Conservation (phyloP, 129 eudicot species). For the Lactuca sativa region DNA sequence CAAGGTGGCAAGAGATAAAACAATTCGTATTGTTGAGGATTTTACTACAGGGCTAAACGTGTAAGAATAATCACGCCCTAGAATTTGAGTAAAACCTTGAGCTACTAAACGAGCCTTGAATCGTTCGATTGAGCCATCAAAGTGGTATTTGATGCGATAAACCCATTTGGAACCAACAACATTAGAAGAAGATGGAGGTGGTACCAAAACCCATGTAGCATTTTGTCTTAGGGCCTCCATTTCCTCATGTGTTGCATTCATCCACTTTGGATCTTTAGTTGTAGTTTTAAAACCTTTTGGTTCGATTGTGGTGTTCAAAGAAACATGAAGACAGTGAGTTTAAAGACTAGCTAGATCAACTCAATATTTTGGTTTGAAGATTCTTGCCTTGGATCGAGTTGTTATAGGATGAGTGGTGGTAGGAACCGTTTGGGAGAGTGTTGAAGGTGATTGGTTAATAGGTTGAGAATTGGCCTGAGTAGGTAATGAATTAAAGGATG, state of each 20-base stretch:
- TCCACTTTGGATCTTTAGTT: background rate
- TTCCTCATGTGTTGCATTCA: background rate
- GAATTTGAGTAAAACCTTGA: background rate
- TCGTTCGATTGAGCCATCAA: background rate
- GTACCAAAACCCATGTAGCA: background rate
- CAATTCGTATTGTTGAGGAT: background rate
- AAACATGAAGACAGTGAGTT: background rate
- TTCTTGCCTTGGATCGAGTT: background rate
- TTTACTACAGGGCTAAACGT: background rate
- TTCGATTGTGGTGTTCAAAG: background rate
- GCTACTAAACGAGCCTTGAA: background rate
- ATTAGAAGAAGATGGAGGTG: background rate
- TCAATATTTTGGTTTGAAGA: background rate
- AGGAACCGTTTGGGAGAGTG: background rate
- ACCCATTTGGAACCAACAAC: constrained; percentile 9
- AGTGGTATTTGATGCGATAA: background rate
- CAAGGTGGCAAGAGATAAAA: background rate
- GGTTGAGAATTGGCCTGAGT: background rate
- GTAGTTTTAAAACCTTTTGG: background rate
- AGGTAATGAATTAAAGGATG: background rate
- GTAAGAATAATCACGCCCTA: background rate
- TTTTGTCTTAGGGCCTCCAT: background rate
- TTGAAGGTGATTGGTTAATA: background rate
- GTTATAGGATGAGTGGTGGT: background rate
- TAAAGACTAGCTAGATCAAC: background rate